Base-by-base conservation (phyloP, 805 yeast genomes). In the Barnettozyma botsteinii region DNA sequence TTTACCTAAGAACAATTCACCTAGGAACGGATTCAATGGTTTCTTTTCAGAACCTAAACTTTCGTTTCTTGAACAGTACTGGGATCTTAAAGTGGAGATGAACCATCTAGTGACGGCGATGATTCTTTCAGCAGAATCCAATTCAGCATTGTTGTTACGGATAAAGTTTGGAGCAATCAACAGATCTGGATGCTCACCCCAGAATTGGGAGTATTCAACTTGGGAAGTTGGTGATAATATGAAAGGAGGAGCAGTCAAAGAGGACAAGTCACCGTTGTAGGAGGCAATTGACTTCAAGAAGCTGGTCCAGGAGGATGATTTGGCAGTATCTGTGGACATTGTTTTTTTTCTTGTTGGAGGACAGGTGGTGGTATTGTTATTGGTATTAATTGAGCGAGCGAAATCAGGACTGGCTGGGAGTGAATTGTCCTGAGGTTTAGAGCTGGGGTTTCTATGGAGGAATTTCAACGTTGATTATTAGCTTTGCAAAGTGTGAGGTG, bases 171-270 rank as follows among this genome's bases (percentile, higher is more conserved):
- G 89, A 27, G 77, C 89, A 39, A 87, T 63, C 41, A 93, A 75
- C 47, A 88, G 70, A 47, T 85, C 91, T 18, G 89, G 88, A 56
- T 86, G 91, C 59, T 89, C 96, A 34, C 88, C 86, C 97, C 98
- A 93, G 66, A 86, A 93, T 61, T 86, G 91, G 18, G 96, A 84
- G 64, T 85, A 93, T 67, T 93, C 98, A 25, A 78, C 78, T 52
- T 87, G 71, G 3, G 97, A 89, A 6, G 85, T 81, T 19, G 96
- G 87, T 4, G 96, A 86, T 49, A 93, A 70, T 49, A 93, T 93
- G 66, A 91, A 93, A 8, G 98, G 97, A 15, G 98, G 98, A 4
- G 98, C 98, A 2, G 98, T 89, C 57, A 93, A 68, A 4, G 95
- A 79, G 15, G 96, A 86, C 47, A 93, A 69, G 60, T 93, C 98